Evolutionary conservation across 139 green algal species (phyloP).

Genomic region (Chlamydomonas sp.): DNA sequence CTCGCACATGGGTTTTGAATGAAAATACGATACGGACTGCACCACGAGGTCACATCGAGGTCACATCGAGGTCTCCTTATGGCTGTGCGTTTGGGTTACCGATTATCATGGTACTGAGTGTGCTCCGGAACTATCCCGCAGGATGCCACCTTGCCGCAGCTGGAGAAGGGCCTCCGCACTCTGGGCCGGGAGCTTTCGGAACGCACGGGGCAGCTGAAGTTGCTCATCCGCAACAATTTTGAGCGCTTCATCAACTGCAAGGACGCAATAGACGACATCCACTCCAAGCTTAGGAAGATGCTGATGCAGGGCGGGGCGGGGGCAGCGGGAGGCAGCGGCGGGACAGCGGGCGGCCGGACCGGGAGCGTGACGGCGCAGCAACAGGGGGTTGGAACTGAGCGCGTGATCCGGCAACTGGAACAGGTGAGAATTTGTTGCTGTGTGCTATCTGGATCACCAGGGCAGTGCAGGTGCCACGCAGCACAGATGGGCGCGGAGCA

Average conservation of each 20-base stretch:
- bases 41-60: background rate
- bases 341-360: background rate
- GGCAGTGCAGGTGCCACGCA: too few relatives aligned
- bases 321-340: constrained; percentile 29
- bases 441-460: too few relatives aligned
- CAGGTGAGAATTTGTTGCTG: background rate
- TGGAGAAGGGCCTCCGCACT: constrained; percentile 65
- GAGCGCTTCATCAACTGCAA: constrained; percentile 93
- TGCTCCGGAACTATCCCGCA: constrained; percentile 13
- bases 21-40: background rate
- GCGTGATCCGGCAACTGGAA: constrained; percentile 39
- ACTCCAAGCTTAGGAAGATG: constrained; percentile 64
- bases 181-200: constrained; percentile 73
- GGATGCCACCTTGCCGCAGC: constrained; percentile 62
- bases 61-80: background rate
- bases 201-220: constrained; percentile 82
- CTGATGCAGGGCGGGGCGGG: constrained; percentile 37
- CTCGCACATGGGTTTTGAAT: background rate
- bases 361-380: constrained; percentile 38
- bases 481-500: too few relatives aligned
- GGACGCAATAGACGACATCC: constrained; percentile 86
- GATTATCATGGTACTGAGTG: too few relatives aligned
- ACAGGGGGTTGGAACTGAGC: constrained; percentile 40
- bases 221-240: constrained; percentile 90
- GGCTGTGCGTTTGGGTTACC: background rate